A percentile compares a stretch with the other conserved stretches of the same genome.
These are phyloP conservation scores for Pseudonitzschia delicatissima DNA, from an alignment of 108 stramenopile genomes.

Conservation along the genomic window DNA sequence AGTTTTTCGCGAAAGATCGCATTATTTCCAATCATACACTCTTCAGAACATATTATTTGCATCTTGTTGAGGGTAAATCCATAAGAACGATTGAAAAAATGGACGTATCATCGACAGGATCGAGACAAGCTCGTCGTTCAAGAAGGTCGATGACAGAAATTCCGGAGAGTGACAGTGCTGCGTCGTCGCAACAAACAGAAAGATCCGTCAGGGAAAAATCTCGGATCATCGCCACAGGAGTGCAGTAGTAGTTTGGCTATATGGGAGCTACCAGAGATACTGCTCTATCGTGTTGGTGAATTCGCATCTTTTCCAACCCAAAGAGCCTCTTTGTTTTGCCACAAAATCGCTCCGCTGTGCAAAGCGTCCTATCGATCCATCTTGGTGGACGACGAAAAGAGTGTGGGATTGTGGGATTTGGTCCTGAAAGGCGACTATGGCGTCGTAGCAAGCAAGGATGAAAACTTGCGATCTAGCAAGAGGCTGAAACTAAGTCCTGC, in stretches of 20 bases:
- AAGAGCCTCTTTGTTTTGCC: slow-evolving; percentile 43
- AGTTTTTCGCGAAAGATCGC: no score
- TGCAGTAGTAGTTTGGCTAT: neutral
- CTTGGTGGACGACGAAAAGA: slow-evolving; percentile 26
- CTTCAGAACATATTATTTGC: no score
- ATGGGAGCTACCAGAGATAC: slow-evolving; percentile 56
- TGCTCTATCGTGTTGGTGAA: slow-evolving; percentile 40
- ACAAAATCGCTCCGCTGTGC: slow-evolving; percentile 40
- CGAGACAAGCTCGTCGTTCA: neutral
- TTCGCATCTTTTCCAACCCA: slow-evolving; percentile 38
- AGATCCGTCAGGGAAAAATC: no score
- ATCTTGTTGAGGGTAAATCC: neutral
- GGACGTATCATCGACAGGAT: neutral
- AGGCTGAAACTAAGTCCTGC: slow-evolving; percentile 37
- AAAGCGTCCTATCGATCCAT: slow-evolving; percentile 19
- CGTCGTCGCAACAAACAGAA: no score
- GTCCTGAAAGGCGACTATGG: slow-evolving; percentile 52
- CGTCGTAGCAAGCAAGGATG: neutral
- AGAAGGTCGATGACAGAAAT: neutral
- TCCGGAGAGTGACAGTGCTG: no score
- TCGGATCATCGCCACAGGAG: neutral
- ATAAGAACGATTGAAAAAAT: neutral
- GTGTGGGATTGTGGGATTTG: slow-evolving; percentile 36
- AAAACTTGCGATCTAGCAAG: slow-evolving; percentile 34
- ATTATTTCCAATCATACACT: no score